Percentiles rank a stretch among this genome's conserved stretches.
Evolutionary conservation across 495 filamentous ascomycete species (phyloP).

Genomic region (Podospora australis): DNA sequence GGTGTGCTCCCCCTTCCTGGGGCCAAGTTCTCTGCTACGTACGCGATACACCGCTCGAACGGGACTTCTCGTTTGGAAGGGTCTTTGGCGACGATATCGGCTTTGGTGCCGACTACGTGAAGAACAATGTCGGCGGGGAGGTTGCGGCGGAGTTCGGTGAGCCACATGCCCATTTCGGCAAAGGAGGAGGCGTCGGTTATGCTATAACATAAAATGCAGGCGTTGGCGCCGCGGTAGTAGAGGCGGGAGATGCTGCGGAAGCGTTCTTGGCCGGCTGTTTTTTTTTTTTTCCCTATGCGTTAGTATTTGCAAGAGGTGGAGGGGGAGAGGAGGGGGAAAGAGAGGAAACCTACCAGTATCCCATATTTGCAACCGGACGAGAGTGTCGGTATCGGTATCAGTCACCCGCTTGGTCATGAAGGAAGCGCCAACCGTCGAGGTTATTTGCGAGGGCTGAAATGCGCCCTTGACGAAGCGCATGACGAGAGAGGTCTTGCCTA

Average conservation of each 20-base stretch:
- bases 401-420: constrained; percentile 91
- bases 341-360: constrained; percentile 53
- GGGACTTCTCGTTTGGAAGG: constrained; percentile 72
- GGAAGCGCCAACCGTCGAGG: constrained; percentile 84
- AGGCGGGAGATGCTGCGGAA: constrained; percentile 89
- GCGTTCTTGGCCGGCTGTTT: constrained; percentile 80
- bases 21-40: constrained; percentile 84
- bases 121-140: constrained; percentile 71
- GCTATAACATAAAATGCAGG: constrained; percentile 89
- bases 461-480: constrained; percentile 77
- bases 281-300: neutral
- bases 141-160: constrained; percentile 69
- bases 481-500: constrained; percentile 91
- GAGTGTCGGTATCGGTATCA: constrained; percentile 71
- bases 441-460: constrained; percentile 62
- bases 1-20: constrained; percentile 58
- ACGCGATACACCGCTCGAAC: constrained; percentile 90
- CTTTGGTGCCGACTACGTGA: constrained; percentile 93
- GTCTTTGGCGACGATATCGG: constrained; percentile 78
- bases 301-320: neutral
- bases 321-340: neutral
- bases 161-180: constrained; percentile 88
- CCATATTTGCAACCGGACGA: constrained; percentile 85
- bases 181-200: constrained; percentile 85
- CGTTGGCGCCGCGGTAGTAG: constrained; percentile 93